Evolutionary conservation across 495 filamentous ascomycete species (phyloP), one percentile per base, ranked within the genome.

Genomic region (Aspergillus incahuasiensis): DNA sequence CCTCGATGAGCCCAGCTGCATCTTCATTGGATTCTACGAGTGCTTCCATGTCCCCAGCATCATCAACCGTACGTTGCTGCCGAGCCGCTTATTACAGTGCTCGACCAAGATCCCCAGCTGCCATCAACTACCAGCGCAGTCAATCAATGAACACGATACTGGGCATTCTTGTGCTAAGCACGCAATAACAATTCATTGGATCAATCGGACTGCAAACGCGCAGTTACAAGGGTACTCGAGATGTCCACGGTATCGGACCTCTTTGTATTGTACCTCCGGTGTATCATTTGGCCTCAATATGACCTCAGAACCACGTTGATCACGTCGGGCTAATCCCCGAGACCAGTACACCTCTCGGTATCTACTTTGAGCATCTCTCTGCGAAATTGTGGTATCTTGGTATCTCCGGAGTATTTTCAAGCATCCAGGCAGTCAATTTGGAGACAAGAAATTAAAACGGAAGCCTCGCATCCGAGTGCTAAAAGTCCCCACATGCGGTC

Each of bases 11-110:
- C 19, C 32, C 48, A 39, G 48, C 34, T 24, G 11, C 48, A 13
- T 55, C 44, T 55, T 48, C 35, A 42, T 55, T 48, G 53, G 44
- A 40, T 41, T 55, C 35, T 56, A 56, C 39, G 41, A 16, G 38
- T 12, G 49, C 38, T 24, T 34, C 38, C 30, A 35, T 56, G 6
- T 35, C 2, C 32, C 38, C 32, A 50, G 42, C 38, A 45, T 18
- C 22, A 15, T 35, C 32, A 35, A 35, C 32, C 32, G 32, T 24
- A 40, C 30, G n/a, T 41, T 49, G 53, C 39, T 50, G 54, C 54
- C 46, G 54, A 56, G 38, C 48, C 54, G 54, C 54, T 50, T 41
- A 50, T 56, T 40, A 50, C 5, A 40, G 38, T 47, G 15, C n/a
- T 44, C 4, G 20, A 19, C n/a, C n/a, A 9, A 34, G 16, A 19